Conservation (phyloP, 2,329 filamentous ascomycete genomes). For the Monosporascus sp. region DNA sequence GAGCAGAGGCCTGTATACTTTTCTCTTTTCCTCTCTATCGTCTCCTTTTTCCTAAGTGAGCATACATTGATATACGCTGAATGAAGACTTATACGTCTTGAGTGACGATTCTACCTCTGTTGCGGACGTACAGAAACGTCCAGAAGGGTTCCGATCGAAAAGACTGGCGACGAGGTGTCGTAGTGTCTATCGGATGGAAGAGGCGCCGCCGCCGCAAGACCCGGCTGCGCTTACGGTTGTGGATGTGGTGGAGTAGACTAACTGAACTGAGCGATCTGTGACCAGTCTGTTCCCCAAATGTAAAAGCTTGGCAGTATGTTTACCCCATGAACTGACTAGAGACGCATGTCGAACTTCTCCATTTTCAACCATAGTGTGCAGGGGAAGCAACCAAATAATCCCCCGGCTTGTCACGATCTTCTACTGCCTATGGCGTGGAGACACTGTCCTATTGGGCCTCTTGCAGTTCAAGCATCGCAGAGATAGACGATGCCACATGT, state of each 20-base stretch:
- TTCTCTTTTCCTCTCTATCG: too few relatives aligned
- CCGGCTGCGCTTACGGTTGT: background rate
- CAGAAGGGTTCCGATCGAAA: background rate
- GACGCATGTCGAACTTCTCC: background rate
- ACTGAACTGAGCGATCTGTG: conserved; percentile 12
- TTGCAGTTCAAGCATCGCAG: background rate
- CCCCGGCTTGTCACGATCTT: background rate
- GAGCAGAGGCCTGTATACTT: too few relatives aligned
- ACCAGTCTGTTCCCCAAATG: conserved; percentile 8
- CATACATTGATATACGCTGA: too few relatives aligned
- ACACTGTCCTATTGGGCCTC: background rate
- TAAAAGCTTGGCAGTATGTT: conserved; percentile 9
- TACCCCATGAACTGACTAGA: background rate
- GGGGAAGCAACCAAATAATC: background rate
- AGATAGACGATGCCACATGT: background rate
- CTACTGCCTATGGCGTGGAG: background rate
- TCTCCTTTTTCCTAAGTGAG: too few relatives aligned
- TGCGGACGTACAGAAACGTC: too few relatives aligned
- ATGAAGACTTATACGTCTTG: too few relatives aligned
- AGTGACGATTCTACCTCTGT: too few relatives aligned
- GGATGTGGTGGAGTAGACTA: conserved; percentile 9
- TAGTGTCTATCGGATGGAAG: background rate
- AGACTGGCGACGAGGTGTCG: background rate
- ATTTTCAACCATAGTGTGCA: background rate
- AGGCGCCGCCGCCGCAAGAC: too few relatives aligned